Conservation (phyloP, 164 flowering plant genomes). For the Protea cynaroides region DNA sequence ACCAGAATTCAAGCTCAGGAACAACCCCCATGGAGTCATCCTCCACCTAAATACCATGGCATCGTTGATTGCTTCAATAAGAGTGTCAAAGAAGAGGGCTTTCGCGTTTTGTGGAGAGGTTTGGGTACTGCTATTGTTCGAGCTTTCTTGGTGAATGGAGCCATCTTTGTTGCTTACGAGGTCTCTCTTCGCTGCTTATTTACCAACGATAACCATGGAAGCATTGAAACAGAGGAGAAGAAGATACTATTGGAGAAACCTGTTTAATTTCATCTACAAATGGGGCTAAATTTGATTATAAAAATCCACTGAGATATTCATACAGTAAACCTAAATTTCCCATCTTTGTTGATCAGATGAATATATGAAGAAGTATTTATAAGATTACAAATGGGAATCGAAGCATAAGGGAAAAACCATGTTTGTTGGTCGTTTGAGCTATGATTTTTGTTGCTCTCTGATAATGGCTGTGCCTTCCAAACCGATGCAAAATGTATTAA, state of each 20-base stretch:
- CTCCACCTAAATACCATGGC: slow-evolving; percentile 45
- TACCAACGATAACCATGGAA: slow-evolving; percentile 23
- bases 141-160: slow-evolving; percentile 86
- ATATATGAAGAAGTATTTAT: no score
- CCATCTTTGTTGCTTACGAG: slow-evolving; percentile 80
- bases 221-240: slow-evolving; percentile 17
- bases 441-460: no score
- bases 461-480: no score
- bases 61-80: slow-evolving; percentile 60
- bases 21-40: slow-evolving; percentile 3
- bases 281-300: no score
- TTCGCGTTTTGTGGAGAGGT: slow-evolving; percentile 65
- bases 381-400: no score
- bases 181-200: slow-evolving; percentile 49
- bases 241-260: not conserved
- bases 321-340: no score
- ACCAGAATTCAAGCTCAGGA: slow-evolving; percentile 72
- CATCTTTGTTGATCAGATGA: no score
- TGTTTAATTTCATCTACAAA: not conserved
- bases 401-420: no score
- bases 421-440: no score
- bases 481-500: no score
- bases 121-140: slow-evolving; percentile 70
- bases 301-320: no score
- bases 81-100: slow-evolving; percentile 66